A percentile compares a stretch with the other conserved stretches of the same genome.
phyloP scores from a whole-genome alignment of 2,329 filamentous ascomycete genomes.

The Microdochium trichocladiopsis region DNA sequence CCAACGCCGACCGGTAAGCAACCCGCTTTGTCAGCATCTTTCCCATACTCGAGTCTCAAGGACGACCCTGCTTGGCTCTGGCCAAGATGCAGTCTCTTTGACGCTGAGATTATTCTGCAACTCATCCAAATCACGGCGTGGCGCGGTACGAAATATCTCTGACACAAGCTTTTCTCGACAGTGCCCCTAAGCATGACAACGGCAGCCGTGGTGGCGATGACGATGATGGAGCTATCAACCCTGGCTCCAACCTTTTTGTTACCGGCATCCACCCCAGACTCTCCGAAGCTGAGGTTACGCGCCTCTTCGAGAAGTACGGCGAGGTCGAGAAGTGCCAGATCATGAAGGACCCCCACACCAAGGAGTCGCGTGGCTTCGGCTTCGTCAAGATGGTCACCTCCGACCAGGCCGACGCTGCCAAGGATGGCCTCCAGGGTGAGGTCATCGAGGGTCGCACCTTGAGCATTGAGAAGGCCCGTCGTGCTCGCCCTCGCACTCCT shows the following conservation, averaged over 20 bases:
- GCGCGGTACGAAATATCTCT: slow-evolving; percentile 3
- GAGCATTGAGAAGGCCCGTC: slow-evolving; percentile 98
- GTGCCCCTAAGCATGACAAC: slow-evolving; percentile 45
- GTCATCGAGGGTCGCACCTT: slow-evolving; percentile 90
- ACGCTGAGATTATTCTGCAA: too few relatives aligned
- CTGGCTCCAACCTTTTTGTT: slow-evolving; percentile 96
- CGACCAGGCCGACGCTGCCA: slow-evolving; percentile 93
- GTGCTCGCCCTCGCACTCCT: slow-evolving; percentile 87
- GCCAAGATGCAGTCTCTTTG: too few relatives aligned
- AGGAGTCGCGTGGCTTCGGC: slow-evolving; percentile 96
- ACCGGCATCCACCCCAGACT: slow-evolving; percentile 95
- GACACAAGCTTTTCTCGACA: slow-evolving; percentile 11
- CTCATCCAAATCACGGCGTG: neutral
- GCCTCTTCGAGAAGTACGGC: slow-evolving; percentile 97
- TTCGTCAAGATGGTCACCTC: slow-evolving; percentile 98
- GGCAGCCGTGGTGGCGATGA: slow-evolving; percentile 41
- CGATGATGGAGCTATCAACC: slow-evolving; percentile 79
- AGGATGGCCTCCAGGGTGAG: slow-evolving; percentile 92
- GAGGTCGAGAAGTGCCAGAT: slow-evolving; percentile 99
- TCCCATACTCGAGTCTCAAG: neutral
- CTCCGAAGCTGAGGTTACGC: slow-evolving; percentile 81
- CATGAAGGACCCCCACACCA: slow-evolving; percentile 97
- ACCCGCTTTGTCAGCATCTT: neutral
- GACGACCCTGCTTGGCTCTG: too few relatives aligned
- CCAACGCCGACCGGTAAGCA: slow-evolving; percentile 43